These are phyloP conservation scores for Candida pseudofarinosa DNA, from an alignment of 805 yeast genomes.

Conservation along the genomic window DNA sequence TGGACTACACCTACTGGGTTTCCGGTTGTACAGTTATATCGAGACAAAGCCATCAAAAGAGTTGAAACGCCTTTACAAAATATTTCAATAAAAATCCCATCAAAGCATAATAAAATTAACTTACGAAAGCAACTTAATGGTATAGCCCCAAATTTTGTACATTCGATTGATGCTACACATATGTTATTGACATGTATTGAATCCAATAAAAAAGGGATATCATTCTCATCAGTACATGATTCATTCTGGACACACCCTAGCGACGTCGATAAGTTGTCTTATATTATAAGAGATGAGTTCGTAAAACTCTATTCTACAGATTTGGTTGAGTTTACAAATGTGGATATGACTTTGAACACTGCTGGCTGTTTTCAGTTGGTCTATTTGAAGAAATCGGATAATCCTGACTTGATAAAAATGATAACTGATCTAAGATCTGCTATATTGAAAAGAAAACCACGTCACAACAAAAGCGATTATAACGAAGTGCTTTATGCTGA, in stretches of 20 bases:
- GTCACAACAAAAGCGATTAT: slow-evolving; percentile 1
- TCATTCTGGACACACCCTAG: slow-evolving; percentile 41
- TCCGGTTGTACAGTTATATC: slow-evolving; percentile 38
- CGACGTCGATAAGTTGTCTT: slow-evolving; percentile 24
- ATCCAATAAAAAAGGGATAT: slow-evolving; percentile 14
- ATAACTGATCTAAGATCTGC: slow-evolving; percentile 5
- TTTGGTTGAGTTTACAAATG: slow-evolving; percentile 20
- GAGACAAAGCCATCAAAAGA: slow-evolving; percentile 8
- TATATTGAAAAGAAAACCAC: slow-evolving; percentile 2
- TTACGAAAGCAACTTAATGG: slow-evolving; percentile 29
- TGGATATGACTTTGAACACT: slow-evolving; percentile 22
- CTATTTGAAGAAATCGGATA: slow-evolving; percentile 19
- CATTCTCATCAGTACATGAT: slow-evolving; percentile 41
- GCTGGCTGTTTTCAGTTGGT: slow-evolving; percentile 28
- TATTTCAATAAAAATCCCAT: slow-evolving; percentile 13
- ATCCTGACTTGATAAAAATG: slow-evolving; percentile 8
- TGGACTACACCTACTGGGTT: slow-evolving; percentile 41
- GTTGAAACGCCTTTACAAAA: slow-evolving; percentile 21
- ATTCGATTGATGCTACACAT: slow-evolving; percentile 39
- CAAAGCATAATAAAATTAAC: slow-evolving; percentile 21
- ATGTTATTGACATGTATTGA: slow-evolving; percentile 31
- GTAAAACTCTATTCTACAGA: slow-evolving; percentile 28
- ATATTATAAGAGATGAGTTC: slow-evolving; percentile 30
- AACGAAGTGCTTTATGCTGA: slow-evolving; percentile 12
- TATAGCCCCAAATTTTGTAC: slow-evolving; percentile 42